phyloP scores from a whole-genome alignment of 108 stramenopile species.

The Chaetoceros muelleri region DNA sequence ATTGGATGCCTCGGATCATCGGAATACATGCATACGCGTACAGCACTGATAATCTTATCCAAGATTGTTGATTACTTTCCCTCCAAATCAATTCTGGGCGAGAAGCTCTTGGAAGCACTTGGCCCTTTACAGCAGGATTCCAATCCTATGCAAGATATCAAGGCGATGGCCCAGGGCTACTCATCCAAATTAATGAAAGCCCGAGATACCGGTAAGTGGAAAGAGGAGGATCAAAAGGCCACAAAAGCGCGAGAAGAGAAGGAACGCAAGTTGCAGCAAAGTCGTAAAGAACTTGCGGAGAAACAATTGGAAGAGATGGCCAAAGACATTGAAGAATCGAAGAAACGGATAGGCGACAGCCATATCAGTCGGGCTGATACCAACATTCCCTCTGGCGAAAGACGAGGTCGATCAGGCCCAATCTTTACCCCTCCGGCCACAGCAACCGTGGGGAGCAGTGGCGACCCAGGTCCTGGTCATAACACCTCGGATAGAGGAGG shows the following conservation, averaged over 20 bases:
- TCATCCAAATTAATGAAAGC: conserved; percentile 59
- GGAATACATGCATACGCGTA: conserved; percentile 79
- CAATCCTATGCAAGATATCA: conserved; percentile 63
- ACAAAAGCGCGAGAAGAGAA: conserved; percentile 53
- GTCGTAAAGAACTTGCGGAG: conserved; percentile 50
- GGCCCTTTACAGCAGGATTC: conserved; percentile 50
- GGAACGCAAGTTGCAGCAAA: conserved; percentile 50
- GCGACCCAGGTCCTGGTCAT: not conserved
- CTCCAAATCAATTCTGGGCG: conserved; percentile 55
- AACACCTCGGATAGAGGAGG: not conserved
- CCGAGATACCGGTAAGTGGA: conserved; percentile 76
- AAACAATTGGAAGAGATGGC: conserved; percentile 55
- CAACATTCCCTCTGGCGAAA: not conserved
- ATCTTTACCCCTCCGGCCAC: not conserved
- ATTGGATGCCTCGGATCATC: conserved; percentile 62
- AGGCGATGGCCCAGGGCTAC: conserved; percentile 70
- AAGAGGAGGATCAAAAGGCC: conserved; percentile 59
- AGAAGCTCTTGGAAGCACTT: conserved; percentile 47
- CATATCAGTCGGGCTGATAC: conserved; percentile 17
- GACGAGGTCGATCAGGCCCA: not conserved
- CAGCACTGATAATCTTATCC: conserved; percentile 63
- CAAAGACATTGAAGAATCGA: conserved; percentile 55
- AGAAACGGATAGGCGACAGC: conserved; percentile 37
- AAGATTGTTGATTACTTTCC: conserved; percentile 69
- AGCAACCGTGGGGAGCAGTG: not conserved